phyloP scores from a whole-genome alignment of 805 yeast genomes.

The Komagataella pseudopastoris region DNA sequence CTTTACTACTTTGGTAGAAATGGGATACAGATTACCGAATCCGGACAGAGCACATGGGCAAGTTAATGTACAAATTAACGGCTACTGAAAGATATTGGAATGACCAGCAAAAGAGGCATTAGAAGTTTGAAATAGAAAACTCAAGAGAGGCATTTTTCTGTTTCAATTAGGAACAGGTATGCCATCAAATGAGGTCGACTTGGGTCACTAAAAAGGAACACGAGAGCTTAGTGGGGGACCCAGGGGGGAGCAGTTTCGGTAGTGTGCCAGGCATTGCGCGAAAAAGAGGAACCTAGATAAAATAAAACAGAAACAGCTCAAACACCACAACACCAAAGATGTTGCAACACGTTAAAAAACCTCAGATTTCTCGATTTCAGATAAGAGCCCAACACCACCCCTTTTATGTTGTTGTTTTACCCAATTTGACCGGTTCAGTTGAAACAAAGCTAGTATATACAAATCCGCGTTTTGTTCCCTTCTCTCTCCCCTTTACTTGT shows the following conservation, averaged over 20 bases:
- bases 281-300: too few relatives aligned
- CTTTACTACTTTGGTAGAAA: background rate
- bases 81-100: background rate
- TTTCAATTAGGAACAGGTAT: background rate
- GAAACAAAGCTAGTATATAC: background rate
- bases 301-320: background rate
- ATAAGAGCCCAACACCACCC: background rate
- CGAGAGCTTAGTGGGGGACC: too few relatives aligned
- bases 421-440: background rate
- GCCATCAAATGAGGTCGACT: too few relatives aligned
- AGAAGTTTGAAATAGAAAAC: background rate
- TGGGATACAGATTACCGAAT: background rate
- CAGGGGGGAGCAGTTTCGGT: too few relatives aligned
- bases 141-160: background rate
- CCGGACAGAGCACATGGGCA: background rate
- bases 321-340: background rate
- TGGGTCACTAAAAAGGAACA: too few relatives aligned
- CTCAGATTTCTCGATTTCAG: background rate
- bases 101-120: background rate
- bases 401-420: background rate
- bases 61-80: background rate
- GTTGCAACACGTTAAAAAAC: background rate
- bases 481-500: background rate
- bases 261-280: too few relatives aligned
- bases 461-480: background rate